These are phyloP conservation scores for Solanum megistacrolobum DNA, from an alignment of 257 asterid species.

Conservation along the genomic window DNA sequence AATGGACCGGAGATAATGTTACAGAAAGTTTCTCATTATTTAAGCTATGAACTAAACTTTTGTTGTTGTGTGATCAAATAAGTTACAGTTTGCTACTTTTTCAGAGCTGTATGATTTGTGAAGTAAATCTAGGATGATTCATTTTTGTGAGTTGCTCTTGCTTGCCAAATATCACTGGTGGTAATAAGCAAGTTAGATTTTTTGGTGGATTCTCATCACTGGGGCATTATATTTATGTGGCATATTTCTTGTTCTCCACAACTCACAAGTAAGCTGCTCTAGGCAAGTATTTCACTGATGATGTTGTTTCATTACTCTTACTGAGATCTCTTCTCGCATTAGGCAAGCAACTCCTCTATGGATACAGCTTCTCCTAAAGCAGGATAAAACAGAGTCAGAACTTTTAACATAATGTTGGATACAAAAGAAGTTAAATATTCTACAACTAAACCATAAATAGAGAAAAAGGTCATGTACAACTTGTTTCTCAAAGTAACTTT, in stretches of 20 bases:
- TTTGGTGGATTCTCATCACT: slow-evolving; percentile 28
- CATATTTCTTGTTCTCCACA: slow-evolving; percentile 16
- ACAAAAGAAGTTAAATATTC: not conserved
- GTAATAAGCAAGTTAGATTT: not conserved
- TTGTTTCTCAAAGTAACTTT: not conserved
- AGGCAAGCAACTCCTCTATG: not conserved
- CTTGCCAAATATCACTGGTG: not conserved
- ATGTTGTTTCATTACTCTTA: not conserved
- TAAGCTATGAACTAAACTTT: not conserved
- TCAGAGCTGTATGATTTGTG: not conserved
- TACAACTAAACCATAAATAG: not conserved
- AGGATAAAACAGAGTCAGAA: not conserved
- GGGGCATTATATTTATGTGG: slow-evolving; percentile 19
- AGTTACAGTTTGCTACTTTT: not conserved
- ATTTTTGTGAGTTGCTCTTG: not conserved
- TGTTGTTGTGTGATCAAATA: not conserved
- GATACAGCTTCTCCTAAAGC: not conserved
- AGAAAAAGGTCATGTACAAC: not conserved
- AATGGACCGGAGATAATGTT: not conserved
- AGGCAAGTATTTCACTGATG: not conserved
- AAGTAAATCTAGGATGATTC: not conserved
- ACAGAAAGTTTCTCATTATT: not conserved
- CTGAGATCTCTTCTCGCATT: not conserved
- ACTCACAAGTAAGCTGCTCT: slow-evolving; percentile 21
- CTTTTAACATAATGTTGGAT: not conserved